Percentiles rank a stretch among this genome's conserved stretches.
Conservation (phyloP, 345 rosid genomes). For the Zanthoxylum bungeanum region DNA sequence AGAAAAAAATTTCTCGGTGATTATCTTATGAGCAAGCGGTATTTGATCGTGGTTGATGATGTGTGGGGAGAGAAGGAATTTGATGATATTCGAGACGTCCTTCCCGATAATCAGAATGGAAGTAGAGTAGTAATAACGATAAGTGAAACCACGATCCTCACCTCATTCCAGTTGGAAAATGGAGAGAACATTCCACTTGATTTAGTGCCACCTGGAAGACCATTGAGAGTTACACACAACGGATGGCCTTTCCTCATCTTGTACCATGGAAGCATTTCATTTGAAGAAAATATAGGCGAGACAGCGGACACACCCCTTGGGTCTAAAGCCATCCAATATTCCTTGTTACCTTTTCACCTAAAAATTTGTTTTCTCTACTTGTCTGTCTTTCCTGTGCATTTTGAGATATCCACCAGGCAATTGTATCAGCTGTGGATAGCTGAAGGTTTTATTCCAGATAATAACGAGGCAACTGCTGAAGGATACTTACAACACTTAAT, state of each 20-base stretch:
- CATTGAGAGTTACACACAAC: not conserved
- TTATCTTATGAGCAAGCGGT: not conserved
- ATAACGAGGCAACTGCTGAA: not conserved
- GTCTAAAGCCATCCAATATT: not conserved
- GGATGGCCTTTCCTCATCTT: not conserved
- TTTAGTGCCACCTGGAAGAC: not conserved
- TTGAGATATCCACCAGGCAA: not conserved
- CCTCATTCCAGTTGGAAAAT: not conserved
- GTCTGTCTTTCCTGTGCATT: not conserved
- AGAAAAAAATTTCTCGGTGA: not conserved
- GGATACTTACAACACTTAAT: not conserved
- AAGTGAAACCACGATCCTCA: not conserved
- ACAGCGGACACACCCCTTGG: not conserved
- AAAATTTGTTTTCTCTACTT: not conserved
- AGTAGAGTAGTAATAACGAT: not conserved
- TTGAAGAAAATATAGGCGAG: not conserved
- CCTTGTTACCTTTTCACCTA: not conserved
- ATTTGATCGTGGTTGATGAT: not conserved
- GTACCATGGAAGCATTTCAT: not conserved
- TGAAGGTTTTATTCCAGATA: constrained; percentile 1
- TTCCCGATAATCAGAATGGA: not conserved
- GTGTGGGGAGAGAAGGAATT: not conserved
- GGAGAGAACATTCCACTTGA: not conserved
- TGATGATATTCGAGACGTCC: not conserved
- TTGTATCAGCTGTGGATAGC: constrained; percentile 11